These are phyloP conservation scores for Ceratocystis ficicola DNA, from an alignment of 2,329 filamentous ascomycete genomes.

Conservation along the genomic window DNA sequence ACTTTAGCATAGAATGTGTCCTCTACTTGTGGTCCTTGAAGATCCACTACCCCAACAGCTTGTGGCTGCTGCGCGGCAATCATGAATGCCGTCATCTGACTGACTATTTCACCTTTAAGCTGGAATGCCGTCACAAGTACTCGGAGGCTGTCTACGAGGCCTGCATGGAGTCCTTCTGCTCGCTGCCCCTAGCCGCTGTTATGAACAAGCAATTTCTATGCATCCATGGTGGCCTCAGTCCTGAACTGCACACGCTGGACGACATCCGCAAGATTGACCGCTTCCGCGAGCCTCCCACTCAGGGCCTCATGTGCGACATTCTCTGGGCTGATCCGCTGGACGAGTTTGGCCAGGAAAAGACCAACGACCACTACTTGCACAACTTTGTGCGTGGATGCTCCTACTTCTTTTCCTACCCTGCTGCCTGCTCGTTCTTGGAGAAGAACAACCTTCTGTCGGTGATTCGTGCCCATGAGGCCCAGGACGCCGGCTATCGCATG, in stretches of 20 bases:
- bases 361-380: constrained; percentile 92
- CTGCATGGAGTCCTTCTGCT: constrained; percentile 97
- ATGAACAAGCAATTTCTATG: constrained; percentile 99
- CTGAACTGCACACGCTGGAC: constrained; percentile 89
- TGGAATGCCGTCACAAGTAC: constrained; percentile 99
- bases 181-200: constrained; percentile 80
- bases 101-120: constrained; percentile 99
- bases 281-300: constrained; percentile 92
- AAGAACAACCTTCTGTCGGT: constrained; percentile 97
- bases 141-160: constrained; percentile 92
- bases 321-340: constrained; percentile 97
- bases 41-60: constrained; percentile 95
- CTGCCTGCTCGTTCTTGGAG: constrained; percentile 91
- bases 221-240: constrained; percentile 92
- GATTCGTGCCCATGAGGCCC: constrained; percentile 94
- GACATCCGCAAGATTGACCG: constrained; percentile 83
- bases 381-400: constrained; percentile 98
- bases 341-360: constrained; percentile 98
- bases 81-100: constrained; percentile 98
- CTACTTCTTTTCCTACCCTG: constrained; percentile 98
- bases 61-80: constrained; percentile 95
- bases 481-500: constrained; percentile 98
- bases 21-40: constrained; percentile 96
- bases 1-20: constrained; percentile 99
- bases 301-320: constrained; percentile 98